Base-by-base conservation (phyloP, 179 eudicot genomes). In the Amaranthus tricolor region DNA sequence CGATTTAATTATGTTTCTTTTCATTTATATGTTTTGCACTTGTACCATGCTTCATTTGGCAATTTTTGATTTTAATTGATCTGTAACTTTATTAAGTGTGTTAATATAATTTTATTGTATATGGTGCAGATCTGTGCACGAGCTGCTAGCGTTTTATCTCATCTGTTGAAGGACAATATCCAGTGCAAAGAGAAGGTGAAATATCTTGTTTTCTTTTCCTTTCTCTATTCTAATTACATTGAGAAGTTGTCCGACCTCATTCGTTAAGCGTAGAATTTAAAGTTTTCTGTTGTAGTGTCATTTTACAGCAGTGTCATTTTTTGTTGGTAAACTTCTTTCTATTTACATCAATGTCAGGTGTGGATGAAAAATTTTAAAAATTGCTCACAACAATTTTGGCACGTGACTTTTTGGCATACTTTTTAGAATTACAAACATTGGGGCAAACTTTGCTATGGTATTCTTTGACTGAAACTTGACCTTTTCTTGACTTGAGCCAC, bases 81-180 rank as follows among this genome's bases (percentile, higher is more conserved):
- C 20, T 56, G 17, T 74, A 24, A 66, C 62, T 56, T 17, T 59
- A 63, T 19, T 50, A 31, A 31, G 40, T 24, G 31, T 24, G 54
- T 63, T 63, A 73, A 72, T 72, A 64, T 16, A 79, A 76, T 69
- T 62, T 63, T 50, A 31, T 31, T 31, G 40, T 31, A 31, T 31
- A 79, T 68, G 61, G 53, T 82, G 86, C 91, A 95, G 99, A 91
- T 87, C 71, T 90, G 98, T 81, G 85, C 93, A 80, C 86, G 99
- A 73, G 97, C 97, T 86, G 97, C 99, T 60, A 91, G 98, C 84
- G 91, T 95, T 77, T 90, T 93, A 56, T 87, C 99, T 71, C 89
- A 93, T 85, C 67, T 93, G 56, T 74, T 95, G 85, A 91, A 88
- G 87, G 98, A 88, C 79, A 95, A 95, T 77, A 67, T 56, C 68